These are phyloP conservation scores for Populus davidiana DNA, from an alignment of 345 rosid species.

Conservation along the genomic window DNA sequence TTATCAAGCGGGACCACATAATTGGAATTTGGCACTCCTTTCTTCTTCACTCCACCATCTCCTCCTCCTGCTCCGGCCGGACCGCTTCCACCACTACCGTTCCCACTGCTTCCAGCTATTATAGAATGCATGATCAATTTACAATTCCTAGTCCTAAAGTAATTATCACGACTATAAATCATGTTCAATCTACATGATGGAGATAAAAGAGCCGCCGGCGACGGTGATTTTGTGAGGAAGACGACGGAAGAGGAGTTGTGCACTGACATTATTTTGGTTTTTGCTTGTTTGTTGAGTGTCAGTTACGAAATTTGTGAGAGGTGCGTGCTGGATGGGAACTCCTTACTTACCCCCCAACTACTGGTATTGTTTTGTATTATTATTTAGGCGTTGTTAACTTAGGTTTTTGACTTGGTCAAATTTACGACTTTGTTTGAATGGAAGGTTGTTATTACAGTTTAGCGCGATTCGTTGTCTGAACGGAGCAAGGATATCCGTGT, in stretches of 20 bases:
- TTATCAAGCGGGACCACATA: conserved; percentile 92
- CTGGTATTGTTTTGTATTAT: no score
- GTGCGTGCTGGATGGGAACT: not conserved
- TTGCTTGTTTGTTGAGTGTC: not conserved
- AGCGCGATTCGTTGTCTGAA: not conserved
- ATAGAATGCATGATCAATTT: not conserved
- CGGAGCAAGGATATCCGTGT: not conserved
- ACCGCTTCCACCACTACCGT: not conserved
- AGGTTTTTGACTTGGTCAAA: not conserved
- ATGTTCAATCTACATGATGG: not conserved
- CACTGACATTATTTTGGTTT: not conserved
- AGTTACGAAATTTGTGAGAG: not conserved
- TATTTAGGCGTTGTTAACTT: not conserved
- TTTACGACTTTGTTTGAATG: not conserved
- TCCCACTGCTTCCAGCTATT: conserved; percentile 9
- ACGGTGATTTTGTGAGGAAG: not conserved
- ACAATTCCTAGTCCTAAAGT: not conserved
- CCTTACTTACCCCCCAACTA: not conserved
- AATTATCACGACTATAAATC: not conserved
- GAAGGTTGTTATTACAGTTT: not conserved
- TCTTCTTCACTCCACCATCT: conserved; percentile 42
- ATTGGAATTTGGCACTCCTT: conserved; percentile 72
- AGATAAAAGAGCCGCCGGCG: not conserved
- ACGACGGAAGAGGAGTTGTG: not conserved
- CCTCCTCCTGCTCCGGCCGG: conserved; percentile 22